These are phyloP conservation scores for Chondrus crispus DNA, from an alignment of 23 red algal species.

Conservation along the genomic window DNA sequence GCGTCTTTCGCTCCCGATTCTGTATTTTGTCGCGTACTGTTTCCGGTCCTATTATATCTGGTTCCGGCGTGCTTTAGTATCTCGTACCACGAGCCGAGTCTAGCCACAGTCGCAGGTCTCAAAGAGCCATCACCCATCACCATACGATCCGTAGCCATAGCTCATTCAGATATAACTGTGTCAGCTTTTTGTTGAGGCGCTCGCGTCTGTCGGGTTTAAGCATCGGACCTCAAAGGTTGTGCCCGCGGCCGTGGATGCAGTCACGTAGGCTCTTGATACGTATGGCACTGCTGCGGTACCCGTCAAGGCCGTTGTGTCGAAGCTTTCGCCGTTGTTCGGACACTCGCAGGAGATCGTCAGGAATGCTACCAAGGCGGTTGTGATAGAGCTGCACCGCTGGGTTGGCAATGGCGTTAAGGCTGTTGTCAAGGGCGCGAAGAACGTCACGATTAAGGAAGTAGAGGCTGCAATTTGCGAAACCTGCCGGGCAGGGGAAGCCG, in stretches of 20 bases:
- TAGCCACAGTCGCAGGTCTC: too few species aligned
- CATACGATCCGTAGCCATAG: too few species aligned
- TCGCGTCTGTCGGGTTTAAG: conserved; percentile 62
- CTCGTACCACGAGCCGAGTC: too few species aligned
- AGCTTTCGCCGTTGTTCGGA: conserved; percentile 77
- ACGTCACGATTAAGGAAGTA: conserved; percentile 81
- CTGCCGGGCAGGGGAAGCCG: conserved; percentile 37
- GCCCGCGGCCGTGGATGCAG: conserved; percentile 56
- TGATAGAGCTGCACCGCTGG: conserved; percentile 85
- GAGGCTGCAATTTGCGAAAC: conserved; percentile 67
- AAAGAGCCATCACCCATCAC: too few species aligned
- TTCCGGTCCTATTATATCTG: too few species aligned
- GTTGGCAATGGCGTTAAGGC: conserved; percentile 41
- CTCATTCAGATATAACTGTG: too few species aligned
- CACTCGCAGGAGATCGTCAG: conserved; percentile 86
- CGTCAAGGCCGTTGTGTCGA: conserved; percentile 59
- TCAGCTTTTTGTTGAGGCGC: conserved; percentile 55
- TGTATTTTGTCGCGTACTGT: too few species aligned
- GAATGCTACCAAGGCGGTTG: conserved; percentile 79
- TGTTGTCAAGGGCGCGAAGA: conserved; percentile 50
- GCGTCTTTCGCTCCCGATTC: too few species aligned
- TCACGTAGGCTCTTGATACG: conserved; percentile 60
- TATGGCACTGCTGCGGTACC: conserved; percentile 64
- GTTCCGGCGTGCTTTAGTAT: too few species aligned
- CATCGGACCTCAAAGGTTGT: conserved; percentile 88